phyloP scores from a whole-genome alignment of 164 flowering plant genomes.

The Saururus chinensis region DNA sequence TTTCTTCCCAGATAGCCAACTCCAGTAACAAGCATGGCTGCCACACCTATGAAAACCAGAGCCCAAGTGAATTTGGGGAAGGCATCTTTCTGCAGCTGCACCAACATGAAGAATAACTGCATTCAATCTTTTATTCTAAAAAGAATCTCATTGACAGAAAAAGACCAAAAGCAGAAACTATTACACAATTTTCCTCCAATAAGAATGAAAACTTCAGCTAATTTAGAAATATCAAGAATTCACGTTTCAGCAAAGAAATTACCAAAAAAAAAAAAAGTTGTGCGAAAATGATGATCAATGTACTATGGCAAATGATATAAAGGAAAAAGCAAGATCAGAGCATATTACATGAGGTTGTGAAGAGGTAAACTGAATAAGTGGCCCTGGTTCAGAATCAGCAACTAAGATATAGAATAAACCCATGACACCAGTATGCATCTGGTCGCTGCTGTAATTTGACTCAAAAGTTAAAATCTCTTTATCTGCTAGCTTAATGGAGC shows the following conservation, averaged over 20 bases:
- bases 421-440: slow-evolving; percentile 75
- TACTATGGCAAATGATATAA: too few relatives aligned
- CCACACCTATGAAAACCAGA: slow-evolving; percentile 23
- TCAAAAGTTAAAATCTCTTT: slow-evolving; percentile 54
- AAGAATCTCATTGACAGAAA: not conserved
- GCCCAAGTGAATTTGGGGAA: slow-evolving; percentile 10
- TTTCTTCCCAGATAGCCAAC: slow-evolving; percentile 10
- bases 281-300: too few relatives aligned
- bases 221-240: too few relatives aligned
- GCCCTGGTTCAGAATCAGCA: slow-evolving; percentile 30
- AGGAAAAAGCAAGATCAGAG: not conserved
- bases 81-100: slow-evolving; percentile 15
- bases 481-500: slow-evolving; percentile 40
- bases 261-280: too few relatives aligned
- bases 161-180: not conserved
- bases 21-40: slow-evolving; percentile 10
- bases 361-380: not conserved
- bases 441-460: slow-evolving; percentile 49
- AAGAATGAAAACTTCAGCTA: too few relatives aligned
- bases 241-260: too few relatives aligned
- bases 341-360: slow-evolving; percentile 18
- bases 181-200: too few relatives aligned
- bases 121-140: not conserved
- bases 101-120: not conserved
- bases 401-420: slow-evolving; percentile 72